These are phyloP conservation scores for Termitomyces sp. DNA, from an alignment of 768 basidiomycete genomes.

Conservation along the genomic window DNA sequence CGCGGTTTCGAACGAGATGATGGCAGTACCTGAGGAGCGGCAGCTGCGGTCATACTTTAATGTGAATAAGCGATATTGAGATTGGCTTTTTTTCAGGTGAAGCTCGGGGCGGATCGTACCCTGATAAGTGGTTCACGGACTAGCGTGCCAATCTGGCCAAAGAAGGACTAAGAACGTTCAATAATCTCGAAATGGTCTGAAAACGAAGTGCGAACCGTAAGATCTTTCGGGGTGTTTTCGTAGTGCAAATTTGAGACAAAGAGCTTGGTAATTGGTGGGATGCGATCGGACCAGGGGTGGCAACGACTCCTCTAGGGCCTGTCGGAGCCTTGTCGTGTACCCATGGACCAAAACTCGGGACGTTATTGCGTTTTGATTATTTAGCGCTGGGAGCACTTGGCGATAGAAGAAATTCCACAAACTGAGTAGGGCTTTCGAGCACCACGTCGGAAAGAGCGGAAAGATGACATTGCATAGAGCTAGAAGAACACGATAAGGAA, in stretches of 20 bases:
- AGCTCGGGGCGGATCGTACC: slow-evolving; percentile 79
- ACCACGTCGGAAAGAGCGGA: slow-evolving; percentile 3
- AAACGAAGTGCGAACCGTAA: slow-evolving; percentile 58
- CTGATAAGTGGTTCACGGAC: slow-evolving; percentile 90
- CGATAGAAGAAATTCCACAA: neutral
- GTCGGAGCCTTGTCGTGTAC: slow-evolving; percentile 70
- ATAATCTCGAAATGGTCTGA: slow-evolving; percentile 2
- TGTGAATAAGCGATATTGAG: slow-evolving; percentile 38
- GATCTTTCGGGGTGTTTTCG: slow-evolving; percentile 84
- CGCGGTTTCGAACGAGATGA: slow-evolving; percentile 73
- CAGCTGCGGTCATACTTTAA: slow-evolving; percentile 94
- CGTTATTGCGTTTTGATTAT: neutral
- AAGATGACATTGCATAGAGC: neutral
- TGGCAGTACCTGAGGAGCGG: slow-evolving; percentile 81
- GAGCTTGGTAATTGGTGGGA: slow-evolving; percentile 49
- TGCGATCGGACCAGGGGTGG: slow-evolving; percentile 29
- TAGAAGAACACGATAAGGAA: neutral
- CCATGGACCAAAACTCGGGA: slow-evolving; percentile 49
- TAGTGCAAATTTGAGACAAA: slow-evolving; percentile 89
- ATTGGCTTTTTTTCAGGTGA: slow-evolving; percentile 61
- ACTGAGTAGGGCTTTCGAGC: slow-evolving; percentile 2
- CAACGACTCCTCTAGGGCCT: slow-evolving; percentile 25
- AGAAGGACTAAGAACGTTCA: slow-evolving; percentile 60
- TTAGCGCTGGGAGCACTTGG: neutral
- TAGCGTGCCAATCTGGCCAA: slow-evolving; percentile 90